phyloP scores from a whole-genome alignment of 768 basidiomycete genomes.

The Tricholoma flavovirens region DNA sequence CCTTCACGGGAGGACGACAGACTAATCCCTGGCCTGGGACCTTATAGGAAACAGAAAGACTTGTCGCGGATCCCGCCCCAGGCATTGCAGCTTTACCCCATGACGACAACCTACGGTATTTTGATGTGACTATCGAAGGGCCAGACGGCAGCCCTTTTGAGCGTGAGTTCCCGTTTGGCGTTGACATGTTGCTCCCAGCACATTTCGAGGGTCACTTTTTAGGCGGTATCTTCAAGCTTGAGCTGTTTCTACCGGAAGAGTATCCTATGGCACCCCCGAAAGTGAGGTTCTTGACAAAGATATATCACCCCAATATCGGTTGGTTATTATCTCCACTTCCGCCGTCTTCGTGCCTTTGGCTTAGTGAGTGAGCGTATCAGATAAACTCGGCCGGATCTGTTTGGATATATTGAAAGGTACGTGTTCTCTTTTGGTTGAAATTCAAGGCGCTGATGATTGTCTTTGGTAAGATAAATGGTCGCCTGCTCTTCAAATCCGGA shows the following conservation, averaged over 20 bases:
- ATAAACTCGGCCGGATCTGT: constrained; percentile 98
- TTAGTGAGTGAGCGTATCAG: constrained; percentile 34
- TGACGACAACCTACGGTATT: constrained; percentile 96
- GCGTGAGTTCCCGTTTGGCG: constrained; percentile 38
- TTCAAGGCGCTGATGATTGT: not conserved
- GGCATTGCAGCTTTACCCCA: constrained; percentile 95
- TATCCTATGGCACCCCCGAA: constrained; percentile 99
- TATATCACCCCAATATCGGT: constrained; percentile 99
- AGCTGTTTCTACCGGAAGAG: constrained; percentile 96
- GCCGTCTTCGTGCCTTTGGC: not conserved
- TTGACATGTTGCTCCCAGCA: not conserved
- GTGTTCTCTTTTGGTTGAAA: constrained; percentile 12
- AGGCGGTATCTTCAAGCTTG: constrained; percentile 95
- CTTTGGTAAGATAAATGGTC: constrained; percentile 88
- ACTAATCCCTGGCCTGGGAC: not conserved
- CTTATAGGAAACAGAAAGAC: constrained; percentile 89
- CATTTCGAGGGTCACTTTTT: not conserved
- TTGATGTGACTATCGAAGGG: constrained; percentile 95
- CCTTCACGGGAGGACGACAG: constrained; percentile 1
- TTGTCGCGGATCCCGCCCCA: constrained; percentile 94
- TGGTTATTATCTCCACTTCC: constrained; percentile 23
- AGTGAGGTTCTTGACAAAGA: constrained; percentile 95
- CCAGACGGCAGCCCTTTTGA: constrained; percentile 92
- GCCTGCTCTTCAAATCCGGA: constrained; percentile 96
- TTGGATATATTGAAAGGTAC: constrained; percentile 94